Base-by-base conservation (phyloP, 768 basidiomycete species). In the Coprinopsis strossmayeri region DNA sequence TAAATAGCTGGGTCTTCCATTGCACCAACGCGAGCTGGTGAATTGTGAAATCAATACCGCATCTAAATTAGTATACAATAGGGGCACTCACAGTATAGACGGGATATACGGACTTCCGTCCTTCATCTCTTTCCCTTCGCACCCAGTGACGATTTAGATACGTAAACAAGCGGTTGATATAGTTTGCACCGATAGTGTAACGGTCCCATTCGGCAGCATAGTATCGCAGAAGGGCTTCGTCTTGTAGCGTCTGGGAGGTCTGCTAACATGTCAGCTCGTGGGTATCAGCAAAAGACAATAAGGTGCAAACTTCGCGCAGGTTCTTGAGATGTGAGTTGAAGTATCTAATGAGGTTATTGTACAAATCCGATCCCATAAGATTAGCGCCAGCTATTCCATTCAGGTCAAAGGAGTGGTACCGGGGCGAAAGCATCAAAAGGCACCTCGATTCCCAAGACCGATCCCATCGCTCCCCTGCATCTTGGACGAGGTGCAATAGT, bases 71-170 rank as follows among this genome's bases (percentile, higher is more conserved):
- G n/a, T n/a, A n/a, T n/a, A n/a, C n/a, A n/a, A n/a, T n/a, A n/a
- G n/a, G n/a, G n/a, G n/a, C n/a, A n/a, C 85, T 61, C 55, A 95
- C 94, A 23, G 95, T 99, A 62, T 98, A 98, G 17, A 99, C 91
- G 1, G 83, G 84, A 69, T 97, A 98, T 18, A 98, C 88, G 35
- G 84, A 87, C 67, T 91, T 94, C 58, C 94, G 76, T 13, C 96
- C 96, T 65, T 98, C 95, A 58, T 98, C 95, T 60, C 94, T 82
- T 64, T 99, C 96, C 45, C 95, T 79, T 71, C 94, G 95, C 37
- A 99, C 95, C 96, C 96, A 99, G 68, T 98, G 93, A 18, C 95
- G 90, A 68, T 99, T 98, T 49, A 99, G 78, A 69, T 98, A 98
- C 2, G 91, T 94, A 72, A 98, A 98, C 28, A 99, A 70, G 48